Percentiles rank a stretch among this genome's conserved stretches.
phyloP scores from a whole-genome alignment of 2,329 filamentous ascomycete genomes.

The Zymoseptoria passerinii region DNA sequence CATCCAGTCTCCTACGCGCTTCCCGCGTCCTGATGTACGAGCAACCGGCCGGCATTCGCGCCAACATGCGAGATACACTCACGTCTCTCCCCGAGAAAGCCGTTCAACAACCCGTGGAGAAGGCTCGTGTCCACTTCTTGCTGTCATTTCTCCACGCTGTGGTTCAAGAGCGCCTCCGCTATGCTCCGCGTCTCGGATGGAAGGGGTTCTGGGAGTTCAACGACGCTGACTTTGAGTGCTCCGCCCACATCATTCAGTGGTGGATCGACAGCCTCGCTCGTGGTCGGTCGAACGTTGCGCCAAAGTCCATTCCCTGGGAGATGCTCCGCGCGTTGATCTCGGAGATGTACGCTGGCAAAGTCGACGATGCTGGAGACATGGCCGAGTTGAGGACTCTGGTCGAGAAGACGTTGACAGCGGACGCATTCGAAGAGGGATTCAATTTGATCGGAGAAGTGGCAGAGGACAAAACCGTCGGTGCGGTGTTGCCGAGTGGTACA shows the following conservation, averaged over 20 bases:
- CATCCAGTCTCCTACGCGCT: slow-evolving; percentile 86
- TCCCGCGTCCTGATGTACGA: slow-evolving; percentile 96
- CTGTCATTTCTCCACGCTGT: slow-evolving; percentile 94
- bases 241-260: slow-evolving; percentile 86
- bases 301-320: slow-evolving; percentile 90
- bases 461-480: slow-evolving; percentile 33
- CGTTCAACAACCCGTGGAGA: slow-evolving; percentile 78
- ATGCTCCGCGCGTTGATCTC: slow-evolving; percentile 85
- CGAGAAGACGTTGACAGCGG: slow-evolving; percentile 67
- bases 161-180: slow-evolving; percentile 86
- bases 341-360: slow-evolving; percentile 96
- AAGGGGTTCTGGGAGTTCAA: slow-evolving; percentile 99
- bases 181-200: slow-evolving; percentile 90
- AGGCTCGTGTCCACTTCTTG: slow-evolving; percentile 79
- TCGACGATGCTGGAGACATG: slow-evolving; percentile 85
- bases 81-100: slow-evolving; percentile 55
- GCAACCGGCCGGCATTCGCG: slow-evolving; percentile 89
- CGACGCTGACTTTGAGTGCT: slow-evolving; percentile 98
- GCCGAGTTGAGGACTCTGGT: slow-evolving; percentile 65
- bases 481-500: slow-evolving; percentile 72
- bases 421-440: slow-evolving; percentile 87
- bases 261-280: slow-evolving; percentile 81
- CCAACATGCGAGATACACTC: slow-evolving; percentile 98
- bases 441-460: slow-evolving; percentile 64
- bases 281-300: slow-evolving; percentile 84